These are phyloP conservation scores for Larix kaempferi DNA, from an alignment of 75 land plant genomes.

Conservation along the genomic window DNA sequence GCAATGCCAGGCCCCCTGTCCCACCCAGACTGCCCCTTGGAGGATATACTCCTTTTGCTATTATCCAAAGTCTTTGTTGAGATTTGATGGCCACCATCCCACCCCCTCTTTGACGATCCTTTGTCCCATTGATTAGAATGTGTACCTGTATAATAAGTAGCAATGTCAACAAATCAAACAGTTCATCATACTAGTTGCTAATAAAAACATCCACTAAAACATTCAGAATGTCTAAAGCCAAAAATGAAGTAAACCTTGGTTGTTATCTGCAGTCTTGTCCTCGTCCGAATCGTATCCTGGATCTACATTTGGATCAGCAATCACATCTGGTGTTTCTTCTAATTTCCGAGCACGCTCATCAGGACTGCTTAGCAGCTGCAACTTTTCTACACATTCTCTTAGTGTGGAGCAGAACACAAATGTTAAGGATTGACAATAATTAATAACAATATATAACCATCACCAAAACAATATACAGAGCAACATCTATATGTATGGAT, in stretches of 20 bases:
- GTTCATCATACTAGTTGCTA: neutral
- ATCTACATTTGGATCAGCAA: slow-evolving; percentile 91
- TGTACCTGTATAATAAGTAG: slow-evolving; percentile 27
- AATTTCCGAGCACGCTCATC: slow-evolving; percentile 79
- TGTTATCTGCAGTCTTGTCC: slow-evolving; percentile 31
- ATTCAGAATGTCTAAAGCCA: neutral
- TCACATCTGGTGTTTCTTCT: slow-evolving; percentile 68
- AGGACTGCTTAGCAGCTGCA: slow-evolving; percentile 74
- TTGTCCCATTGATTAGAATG: slow-evolving; percentile 23
- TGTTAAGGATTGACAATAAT: slow-evolving; percentile 46
- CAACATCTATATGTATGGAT: too few species aligned
- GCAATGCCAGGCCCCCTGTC: slow-evolving; percentile 1
- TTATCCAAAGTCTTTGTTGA: slow-evolving; percentile 21
- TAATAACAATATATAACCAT: too few species aligned
- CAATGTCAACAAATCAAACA: neutral
- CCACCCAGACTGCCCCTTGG: slow-evolving; percentile 14
- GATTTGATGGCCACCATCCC: slow-evolving; percentile 22
- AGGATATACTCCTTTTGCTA: slow-evolving; percentile 16
- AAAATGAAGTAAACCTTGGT: slow-evolving; percentile 31
- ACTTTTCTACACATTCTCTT: slow-evolving; percentile 97
- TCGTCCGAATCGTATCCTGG: slow-evolving; percentile 88
- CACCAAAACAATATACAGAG: too few species aligned
- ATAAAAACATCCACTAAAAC: neutral
- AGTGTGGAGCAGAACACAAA: slow-evolving; percentile 37
- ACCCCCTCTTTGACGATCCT: slow-evolving; percentile 21